Base-by-base conservation (phyloP, 2,329 filamentous ascomycete genomes). In the Fusarium kyushuense region DNA sequence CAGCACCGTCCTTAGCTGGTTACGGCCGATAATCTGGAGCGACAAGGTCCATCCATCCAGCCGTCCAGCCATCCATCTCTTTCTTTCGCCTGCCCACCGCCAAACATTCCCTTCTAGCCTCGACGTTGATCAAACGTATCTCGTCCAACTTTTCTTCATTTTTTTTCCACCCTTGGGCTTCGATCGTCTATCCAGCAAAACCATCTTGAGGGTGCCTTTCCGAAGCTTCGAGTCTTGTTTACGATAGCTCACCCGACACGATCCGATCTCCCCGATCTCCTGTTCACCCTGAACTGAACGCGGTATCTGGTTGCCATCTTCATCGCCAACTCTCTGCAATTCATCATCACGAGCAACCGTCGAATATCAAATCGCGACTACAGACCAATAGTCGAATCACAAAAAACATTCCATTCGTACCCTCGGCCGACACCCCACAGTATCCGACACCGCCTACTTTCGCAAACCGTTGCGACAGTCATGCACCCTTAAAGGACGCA, bases 401-500 rank as follows among this genome's bases (percentile, higher is more conserved):
- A 36, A 65, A 56, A 53, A 47, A 41, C 16, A 19, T 64, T 27
- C 17, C 27, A 23, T 32, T 38, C 33, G 27, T 65, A 27, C 51
- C 13, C 30, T 43, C 36, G 21, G 14, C 25, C 42, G 41, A 49
- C 35, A 60, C 52, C 33, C 52, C 35, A 55, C 46, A 54, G 52
- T 49, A 54, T 49, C 57, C 57, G 48, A 61, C 65, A 51, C 51
- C 56, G 56, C 56, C 57, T 62, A 43, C 65, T 58, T 57, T 48
- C 59, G 51, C 58, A 52, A 62, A 56, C 36, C 42, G 43, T 52
- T 45, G 63, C 60, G 67, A 73, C 58, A 62, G 65, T 62, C 70
- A 75, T 75, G 73, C 65, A 69, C 65, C 58, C 48, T 75, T 59
- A 70, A 72, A 63, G 64, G 51, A 51, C 53, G 46, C 56, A 69